These are phyloP conservation scores for Lentinus brumalis DNA, from an alignment of 768 basidiomycete species.

Conservation along the genomic window DNA sequence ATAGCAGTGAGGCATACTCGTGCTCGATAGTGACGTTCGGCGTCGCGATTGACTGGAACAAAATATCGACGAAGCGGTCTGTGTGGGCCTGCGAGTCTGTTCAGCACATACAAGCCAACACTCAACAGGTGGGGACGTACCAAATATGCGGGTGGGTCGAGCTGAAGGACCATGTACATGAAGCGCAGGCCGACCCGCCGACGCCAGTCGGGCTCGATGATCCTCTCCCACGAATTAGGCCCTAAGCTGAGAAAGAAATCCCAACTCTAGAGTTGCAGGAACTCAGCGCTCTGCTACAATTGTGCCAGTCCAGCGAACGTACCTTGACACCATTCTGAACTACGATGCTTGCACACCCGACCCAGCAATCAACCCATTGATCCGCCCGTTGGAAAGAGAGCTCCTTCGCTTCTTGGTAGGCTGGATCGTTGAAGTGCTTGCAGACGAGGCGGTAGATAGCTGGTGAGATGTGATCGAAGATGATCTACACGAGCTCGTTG, in stretches of 20 bases:
- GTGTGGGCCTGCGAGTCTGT: slow-evolving; percentile 40
- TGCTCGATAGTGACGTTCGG: slow-evolving; percentile 53
- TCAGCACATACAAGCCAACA: neutral
- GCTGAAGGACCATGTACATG: slow-evolving; percentile 53
- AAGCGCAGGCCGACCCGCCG: slow-evolving; percentile 66
- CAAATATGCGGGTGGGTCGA: slow-evolving; percentile 62
- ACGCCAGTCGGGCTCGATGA: slow-evolving; percentile 51
- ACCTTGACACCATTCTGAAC: slow-evolving; percentile 54
- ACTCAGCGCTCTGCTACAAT: no score
- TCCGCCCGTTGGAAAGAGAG: slow-evolving; percentile 42
- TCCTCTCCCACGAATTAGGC: slow-evolving; percentile 54
- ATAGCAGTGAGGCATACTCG: slow-evolving; percentile 56
- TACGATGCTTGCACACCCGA: slow-evolving; percentile 65
- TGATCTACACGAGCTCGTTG: slow-evolving; percentile 38
- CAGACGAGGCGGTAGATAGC: slow-evolving; percentile 58
- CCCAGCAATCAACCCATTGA: slow-evolving; percentile 71
- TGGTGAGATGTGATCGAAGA: slow-evolving; percentile 51
- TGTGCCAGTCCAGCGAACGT: no score
- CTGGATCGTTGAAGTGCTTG: slow-evolving; percentile 44
- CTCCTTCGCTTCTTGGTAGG: slow-evolving; percentile 23
- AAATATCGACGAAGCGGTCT: slow-evolving; percentile 53
- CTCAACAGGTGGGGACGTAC: slow-evolving; percentile 38
- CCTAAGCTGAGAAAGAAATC: slow-evolving; percentile 53
- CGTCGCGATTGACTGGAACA: slow-evolving; percentile 56
- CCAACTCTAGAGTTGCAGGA: slow-evolving; percentile 55